Percentiles rank a stretch among this genome's conserved stretches.
Conservation (phyloP, 2,329 filamentous ascomycete species). For the Cryphonectria naterciae region DNA sequence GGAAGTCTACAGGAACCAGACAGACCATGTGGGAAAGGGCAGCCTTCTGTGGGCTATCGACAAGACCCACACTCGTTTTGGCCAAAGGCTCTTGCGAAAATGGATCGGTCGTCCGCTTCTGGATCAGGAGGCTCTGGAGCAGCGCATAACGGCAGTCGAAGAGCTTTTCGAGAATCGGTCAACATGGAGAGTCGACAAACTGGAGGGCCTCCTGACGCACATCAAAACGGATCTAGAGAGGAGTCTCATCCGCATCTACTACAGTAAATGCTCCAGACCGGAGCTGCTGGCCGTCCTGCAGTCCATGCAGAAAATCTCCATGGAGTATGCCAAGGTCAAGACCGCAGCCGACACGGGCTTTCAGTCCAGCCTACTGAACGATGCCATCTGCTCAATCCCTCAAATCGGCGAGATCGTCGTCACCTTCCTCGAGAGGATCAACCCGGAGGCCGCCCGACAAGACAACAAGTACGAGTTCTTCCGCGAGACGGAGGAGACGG, state of each 20-base stretch:
- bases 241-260: conserved; percentile 93
- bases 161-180: conserved; percentile 76
- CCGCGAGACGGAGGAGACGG: conserved; percentile 82
- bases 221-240: conserved; percentile 86
- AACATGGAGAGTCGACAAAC: conserved; percentile 69
- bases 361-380: conserved; percentile 67
- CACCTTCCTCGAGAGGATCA: conserved; percentile 81
- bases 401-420: conserved; percentile 74
- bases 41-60: conserved; percentile 96
- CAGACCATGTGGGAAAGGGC: conserved; percentile 81
- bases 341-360: conserved; percentile 72
- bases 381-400: conserved; percentile 76
- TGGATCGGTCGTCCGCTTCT: conserved; percentile 94
- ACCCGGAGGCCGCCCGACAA: conserved; percentile 73
- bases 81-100: conserved; percentile 83
- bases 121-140: conserved; percentile 73
- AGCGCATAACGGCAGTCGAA: conserved; percentile 81
- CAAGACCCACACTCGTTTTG: conserved; percentile 88
- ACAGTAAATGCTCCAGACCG: conserved; percentile 89
- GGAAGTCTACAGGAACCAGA: conserved; percentile 94
- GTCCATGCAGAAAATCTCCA: conserved; percentile 79
- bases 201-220: conserved; percentile 71
- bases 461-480: conserved; percentile 97
- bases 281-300: conserved; percentile 87
- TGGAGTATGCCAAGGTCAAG: conserved; percentile 73